These are phyloP conservation scores for Melaleuca quinquenervia DNA, from an alignment of 345 rosid genomes.

Conservation along the genomic window DNA sequence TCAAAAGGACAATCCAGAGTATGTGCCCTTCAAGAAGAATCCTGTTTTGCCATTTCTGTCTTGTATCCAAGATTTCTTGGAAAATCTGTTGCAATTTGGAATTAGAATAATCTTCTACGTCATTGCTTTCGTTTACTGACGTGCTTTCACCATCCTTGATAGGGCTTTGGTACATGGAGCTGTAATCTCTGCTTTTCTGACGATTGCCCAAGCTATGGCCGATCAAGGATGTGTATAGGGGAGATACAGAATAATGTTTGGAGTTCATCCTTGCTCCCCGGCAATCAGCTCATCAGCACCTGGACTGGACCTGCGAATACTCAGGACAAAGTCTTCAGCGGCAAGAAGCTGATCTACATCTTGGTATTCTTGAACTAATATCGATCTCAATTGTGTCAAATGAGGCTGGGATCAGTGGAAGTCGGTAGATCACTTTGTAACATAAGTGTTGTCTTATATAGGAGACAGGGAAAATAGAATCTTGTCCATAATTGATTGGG, in stretches of 20 bases:
- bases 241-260: neutral
- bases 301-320: neutral
- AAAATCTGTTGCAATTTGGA: neutral
- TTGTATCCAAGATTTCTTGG: neutral
- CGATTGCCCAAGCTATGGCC: slow-evolving; percentile 94
- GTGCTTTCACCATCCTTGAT: slow-evolving; percentile 6
- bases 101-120: neutral
- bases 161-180: slow-evolving; percentile 91
- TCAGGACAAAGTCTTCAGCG: neutral
- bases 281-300: neutral
- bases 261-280: neutral
- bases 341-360: neutral
- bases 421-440: neutral
- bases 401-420: neutral
- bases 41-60: neutral
- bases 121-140: neutral
- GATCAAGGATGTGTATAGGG: slow-evolving; percentile 93
- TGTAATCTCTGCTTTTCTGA: slow-evolving; percentile 78
- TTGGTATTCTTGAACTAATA: neutral
- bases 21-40: neutral
- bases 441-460: neutral
- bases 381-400: neutral
- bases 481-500: neutral
- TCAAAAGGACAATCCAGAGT: slow-evolving; percentile 95
- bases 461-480: neutral